Base-by-base conservation (phyloP, 2,329 filamentous ascomycete species). In the Ophiostoma fasciatum region DNA sequence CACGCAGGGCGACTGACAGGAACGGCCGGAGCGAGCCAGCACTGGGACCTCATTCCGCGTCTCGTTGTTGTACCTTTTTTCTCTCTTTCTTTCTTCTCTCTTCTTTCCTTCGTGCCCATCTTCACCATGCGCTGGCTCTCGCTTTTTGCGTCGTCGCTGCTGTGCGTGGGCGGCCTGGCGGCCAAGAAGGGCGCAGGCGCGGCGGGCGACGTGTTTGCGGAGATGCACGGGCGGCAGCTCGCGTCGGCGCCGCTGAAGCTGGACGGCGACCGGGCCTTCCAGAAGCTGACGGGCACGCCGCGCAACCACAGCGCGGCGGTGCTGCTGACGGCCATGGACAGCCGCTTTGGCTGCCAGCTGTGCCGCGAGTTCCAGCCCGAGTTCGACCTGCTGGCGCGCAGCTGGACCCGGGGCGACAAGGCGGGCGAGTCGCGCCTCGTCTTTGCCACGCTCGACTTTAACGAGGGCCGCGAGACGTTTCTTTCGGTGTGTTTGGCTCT, bases 331-430 rank as follows among this genome's bases (percentile, higher is more conserved):
- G 90, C 90, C 26, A 61, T 87, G 50, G 87, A 94, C 46, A 52
- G 75, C 22, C 74, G 83, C 40, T 94, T 82, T 53, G 82, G 81
- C 41, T 98, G 90, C 56, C 65, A 76, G 46, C 65, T 96, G 33
- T 98, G 90, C 58, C 71, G 75, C 35, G 83, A 93, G 36, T 94
- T 98, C 57, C 82, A 94, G 56, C 80, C 87, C 2, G 90, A 98
- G 60, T 98, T 85, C 81, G 82, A 92, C 37, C 58, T 96, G 36
- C 61, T 98, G 37, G 74, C 73, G 36, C 82, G 75, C 57, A 90
- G 82, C 59, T 98, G 90, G 90, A 67, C 68, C 43, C 84, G 81
- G 56, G 85, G 82, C 7, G 82, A 93, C 57, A 83, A 79, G 62
- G 63, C 72, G 40, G 78, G 67, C 36, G 68, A 82, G 46, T 79